These are phyloP conservation scores for Pseudogymnoascus sp. DNA, from an alignment of 2,329 filamentous ascomycete species.

Conservation along the genomic window DNA sequence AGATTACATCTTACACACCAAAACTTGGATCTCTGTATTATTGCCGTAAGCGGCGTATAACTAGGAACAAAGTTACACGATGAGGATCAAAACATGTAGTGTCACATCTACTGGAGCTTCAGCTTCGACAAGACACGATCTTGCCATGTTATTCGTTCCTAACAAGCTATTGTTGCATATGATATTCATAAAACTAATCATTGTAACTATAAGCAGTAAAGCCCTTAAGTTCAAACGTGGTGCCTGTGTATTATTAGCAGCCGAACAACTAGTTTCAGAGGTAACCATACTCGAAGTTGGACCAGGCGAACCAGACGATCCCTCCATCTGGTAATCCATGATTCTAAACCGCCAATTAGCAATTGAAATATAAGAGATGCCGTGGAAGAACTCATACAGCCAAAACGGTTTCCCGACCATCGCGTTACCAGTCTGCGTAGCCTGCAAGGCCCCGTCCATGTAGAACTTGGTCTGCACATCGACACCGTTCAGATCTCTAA, in stretches of 20 bases:
- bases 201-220: conserved; percentile 15
- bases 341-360: background rate
- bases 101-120: background rate
- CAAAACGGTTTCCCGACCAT: conserved; percentile 43
- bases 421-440: conserved; percentile 43
- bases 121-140: background rate
- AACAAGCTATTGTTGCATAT: background rate
- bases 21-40: background rate
- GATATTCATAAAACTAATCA: background rate
- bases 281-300: conserved; percentile 12
- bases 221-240: conserved; percentile 11
- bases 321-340: conserved; percentile 19
- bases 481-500: conserved; percentile 42
- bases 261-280: background rate
- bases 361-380: background rate
- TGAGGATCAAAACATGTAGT: background rate
- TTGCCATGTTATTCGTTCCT: background rate
- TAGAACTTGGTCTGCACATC: conserved; percentile 49
- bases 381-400: conserved; percentile 17
- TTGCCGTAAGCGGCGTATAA: background rate
- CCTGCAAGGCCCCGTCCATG: conserved; percentile 42
- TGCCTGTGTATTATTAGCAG: conserved; percentile 8
- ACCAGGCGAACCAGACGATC: conserved; percentile 17
- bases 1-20: background rate
- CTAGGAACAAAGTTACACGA: background rate